Percentiles rank a stretch among this genome's conserved stretches.
Evolutionary conservation across 768 basidiomycete species (phyloP).

Genomic region (Paxillus ammoniavirescens): DNA sequence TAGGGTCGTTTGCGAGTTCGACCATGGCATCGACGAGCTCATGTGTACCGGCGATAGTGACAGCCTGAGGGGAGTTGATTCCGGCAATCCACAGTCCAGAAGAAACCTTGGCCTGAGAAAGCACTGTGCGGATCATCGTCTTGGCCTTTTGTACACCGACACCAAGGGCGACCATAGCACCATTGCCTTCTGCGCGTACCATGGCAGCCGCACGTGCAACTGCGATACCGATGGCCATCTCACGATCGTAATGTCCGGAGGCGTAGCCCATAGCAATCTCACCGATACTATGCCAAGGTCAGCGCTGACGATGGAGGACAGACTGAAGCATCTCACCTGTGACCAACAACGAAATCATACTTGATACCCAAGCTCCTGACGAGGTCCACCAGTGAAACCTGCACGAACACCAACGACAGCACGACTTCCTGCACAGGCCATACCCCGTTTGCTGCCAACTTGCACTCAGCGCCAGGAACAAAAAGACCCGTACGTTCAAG

Average conservation of each 20-base stretch:
- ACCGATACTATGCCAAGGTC: slow-evolving; percentile 21
- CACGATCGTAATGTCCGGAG: slow-evolving; percentile 34
- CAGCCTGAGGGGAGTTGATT: slow-evolving; percentile 37
- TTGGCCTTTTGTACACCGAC: slow-evolving; percentile 32
- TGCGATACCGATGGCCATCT: slow-evolving; percentile 35
- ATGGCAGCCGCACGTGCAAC: slow-evolving; percentile 37
- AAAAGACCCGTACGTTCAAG: slow-evolving; percentile 35
- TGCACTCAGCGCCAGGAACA: slow-evolving; percentile 24
- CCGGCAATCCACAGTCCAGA: slow-evolving; percentile 34
- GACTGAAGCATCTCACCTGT: slow-evolving; percentile 19
- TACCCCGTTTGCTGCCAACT: slow-evolving; percentile 20
- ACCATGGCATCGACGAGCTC: slow-evolving; percentile 32
- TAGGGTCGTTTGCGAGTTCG: slow-evolving; percentile 25
- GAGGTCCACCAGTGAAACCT: slow-evolving; percentile 34
- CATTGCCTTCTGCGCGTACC: slow-evolving; percentile 34
- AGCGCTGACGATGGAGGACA: slow-evolving; percentile 1
- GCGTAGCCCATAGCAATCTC: slow-evolving; percentile 39
- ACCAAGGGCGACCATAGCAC: slow-evolving; percentile 35
- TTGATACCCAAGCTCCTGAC: slow-evolving; percentile 30
- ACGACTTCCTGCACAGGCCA: slow-evolving; percentile 36
- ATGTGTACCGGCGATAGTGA: slow-evolving; percentile 32
- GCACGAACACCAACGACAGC: slow-evolving; percentile 32
- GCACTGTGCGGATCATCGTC: slow-evolving; percentile 32
- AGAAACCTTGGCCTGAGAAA: slow-evolving; percentile 23
- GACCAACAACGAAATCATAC: slow-evolving; percentile 35